Evolutionary conservation across 257 asterid genomes (phyloP).

Genomic region (Lantana camara): DNA sequence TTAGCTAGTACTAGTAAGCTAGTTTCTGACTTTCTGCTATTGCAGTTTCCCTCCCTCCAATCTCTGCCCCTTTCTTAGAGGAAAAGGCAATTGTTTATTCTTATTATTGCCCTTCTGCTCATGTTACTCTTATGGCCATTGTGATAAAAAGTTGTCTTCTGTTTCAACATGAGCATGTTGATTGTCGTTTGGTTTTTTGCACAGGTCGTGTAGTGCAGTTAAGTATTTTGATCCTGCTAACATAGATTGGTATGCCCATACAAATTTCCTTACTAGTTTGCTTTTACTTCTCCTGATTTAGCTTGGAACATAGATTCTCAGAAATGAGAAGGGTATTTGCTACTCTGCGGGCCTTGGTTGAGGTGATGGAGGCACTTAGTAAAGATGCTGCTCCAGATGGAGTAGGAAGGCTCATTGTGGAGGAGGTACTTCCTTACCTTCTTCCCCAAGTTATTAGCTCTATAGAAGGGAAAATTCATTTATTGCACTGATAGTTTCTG

Average conservation of each 20-base stretch:
- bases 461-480: slow-evolving; percentile 22
- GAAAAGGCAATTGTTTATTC: neutral
- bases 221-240: slow-evolving; percentile 11
- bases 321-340: slow-evolving; percentile 83
- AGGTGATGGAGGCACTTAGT: slow-evolving; percentile 90
- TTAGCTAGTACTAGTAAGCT: no score
- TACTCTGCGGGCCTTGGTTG: slow-evolving; percentile 88
- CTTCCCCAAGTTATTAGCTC: slow-evolving; percentile 18
- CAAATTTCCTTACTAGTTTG: slow-evolving; percentile 26
- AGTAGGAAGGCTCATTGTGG: slow-evolving; percentile 74
- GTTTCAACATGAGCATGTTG: slow-evolving; percentile 13
- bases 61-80: neutral
- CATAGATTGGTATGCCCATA: slow-evolving; percentile 14
- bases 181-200: slow-evolving; percentile 5
- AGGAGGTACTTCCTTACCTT: slow-evolving; percentile 62
- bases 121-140: neutral
- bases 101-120: slow-evolving; percentile 1
- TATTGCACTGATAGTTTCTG: slow-evolving; percentile 8
- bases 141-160: neutral
- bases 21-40: neutral
- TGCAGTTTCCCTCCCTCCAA: neutral
- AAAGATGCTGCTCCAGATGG: slow-evolving; percentile 78
- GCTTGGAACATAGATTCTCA: slow-evolving; percentile 59
- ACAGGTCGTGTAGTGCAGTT: slow-evolving; percentile 18
- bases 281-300: slow-evolving; percentile 41